These are phyloP conservation scores for Capronia americana DNA, from an alignment of 2,329 filamentous ascomycete genomes.

Conservation along the genomic window DNA sequence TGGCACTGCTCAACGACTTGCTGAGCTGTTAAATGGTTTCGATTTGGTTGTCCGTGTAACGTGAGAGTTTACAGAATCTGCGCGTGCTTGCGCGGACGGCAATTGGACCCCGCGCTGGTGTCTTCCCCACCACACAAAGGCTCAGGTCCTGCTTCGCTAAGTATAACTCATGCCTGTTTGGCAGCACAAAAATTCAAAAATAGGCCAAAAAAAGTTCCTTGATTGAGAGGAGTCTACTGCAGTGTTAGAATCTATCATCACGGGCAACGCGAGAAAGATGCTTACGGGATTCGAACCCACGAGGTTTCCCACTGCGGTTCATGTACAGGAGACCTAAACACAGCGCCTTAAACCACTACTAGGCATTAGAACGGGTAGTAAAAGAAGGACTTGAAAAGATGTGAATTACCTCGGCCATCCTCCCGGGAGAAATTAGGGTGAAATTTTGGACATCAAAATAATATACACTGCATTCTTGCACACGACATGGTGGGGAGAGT, in stretches of 20 bases:
- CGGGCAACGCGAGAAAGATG: too few relatives aligned
- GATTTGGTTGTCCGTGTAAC: not conserved
- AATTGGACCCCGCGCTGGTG: not conserved
- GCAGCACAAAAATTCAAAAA: not conserved
- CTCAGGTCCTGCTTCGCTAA: not conserved
- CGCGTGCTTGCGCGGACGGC: not conserved
- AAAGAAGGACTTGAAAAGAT: conserved; percentile 11
- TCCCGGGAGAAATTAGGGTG: conserved; percentile 25
- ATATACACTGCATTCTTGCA: not conserved
- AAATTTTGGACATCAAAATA: not conserved
- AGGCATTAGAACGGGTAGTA: not conserved
- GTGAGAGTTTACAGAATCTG: too few relatives aligned
- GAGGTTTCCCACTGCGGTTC: conserved; percentile 41
- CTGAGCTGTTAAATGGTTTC: not conserved
- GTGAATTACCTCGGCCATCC: conserved; percentile 29
- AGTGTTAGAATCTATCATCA: not conserved
- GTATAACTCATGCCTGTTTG: not conserved
- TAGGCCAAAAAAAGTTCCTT: not conserved
- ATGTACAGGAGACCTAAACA: conserved; percentile 37
- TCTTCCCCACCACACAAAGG: not conserved
- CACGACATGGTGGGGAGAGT: not conserved
- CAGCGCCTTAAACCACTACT: conserved; percentile 41
- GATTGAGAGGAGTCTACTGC: conserved; percentile 31
- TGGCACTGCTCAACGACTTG: not conserved
- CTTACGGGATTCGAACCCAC: conserved; percentile 40